Evolutionary conservation across 768 basidiomycete species (phyloP).

Genomic region (Gymnopilus dilepis): DNA sequence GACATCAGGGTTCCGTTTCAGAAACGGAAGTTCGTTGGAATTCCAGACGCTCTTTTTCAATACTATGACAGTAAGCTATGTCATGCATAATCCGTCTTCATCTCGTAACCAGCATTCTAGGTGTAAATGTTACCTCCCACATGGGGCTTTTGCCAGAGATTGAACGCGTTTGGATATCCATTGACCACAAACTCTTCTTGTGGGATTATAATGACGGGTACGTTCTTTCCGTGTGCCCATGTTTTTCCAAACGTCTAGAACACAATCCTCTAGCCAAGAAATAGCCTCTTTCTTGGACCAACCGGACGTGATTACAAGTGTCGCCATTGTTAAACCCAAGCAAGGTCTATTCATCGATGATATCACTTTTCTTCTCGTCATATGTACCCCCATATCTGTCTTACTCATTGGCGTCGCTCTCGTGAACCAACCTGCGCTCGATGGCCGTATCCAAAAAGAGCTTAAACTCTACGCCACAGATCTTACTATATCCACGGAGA

Average conservation of each 20-base stretch:
- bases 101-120: constrained; percentile 40
- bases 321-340: constrained; percentile 87
- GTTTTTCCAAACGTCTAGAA: background rate
- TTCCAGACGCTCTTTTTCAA: constrained; percentile 79
- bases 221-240: constrained; percentile 31
- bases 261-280: constrained; percentile 67
- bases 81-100: background rate
- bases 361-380: constrained; percentile 85
- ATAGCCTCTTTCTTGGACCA: constrained; percentile 93
- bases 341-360: constrained; percentile 90
- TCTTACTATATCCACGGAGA: constrained; percentile 75
- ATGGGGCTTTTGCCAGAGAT: constrained; percentile 95
- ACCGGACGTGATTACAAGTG: constrained; percentile 86
- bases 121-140: constrained; percentile 71
- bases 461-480: constrained; percentile 92
- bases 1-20: constrained; percentile 82
- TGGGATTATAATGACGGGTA: constrained; percentile 98
- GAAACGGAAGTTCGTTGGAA: constrained; percentile 75
- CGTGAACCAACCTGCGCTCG: constrained; percentile 46
- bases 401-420: constrained; percentile 84
- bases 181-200: constrained; percentile 91
- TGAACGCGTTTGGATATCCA: constrained; percentile 93
- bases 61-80: constrained; percentile 71
- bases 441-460: constrained; percentile 59
- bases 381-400: constrained; percentile 86